Evolutionary conservation across 179 eudicot species (phyloP).

Genomic region (Sideroxylon spinosum): DNA sequence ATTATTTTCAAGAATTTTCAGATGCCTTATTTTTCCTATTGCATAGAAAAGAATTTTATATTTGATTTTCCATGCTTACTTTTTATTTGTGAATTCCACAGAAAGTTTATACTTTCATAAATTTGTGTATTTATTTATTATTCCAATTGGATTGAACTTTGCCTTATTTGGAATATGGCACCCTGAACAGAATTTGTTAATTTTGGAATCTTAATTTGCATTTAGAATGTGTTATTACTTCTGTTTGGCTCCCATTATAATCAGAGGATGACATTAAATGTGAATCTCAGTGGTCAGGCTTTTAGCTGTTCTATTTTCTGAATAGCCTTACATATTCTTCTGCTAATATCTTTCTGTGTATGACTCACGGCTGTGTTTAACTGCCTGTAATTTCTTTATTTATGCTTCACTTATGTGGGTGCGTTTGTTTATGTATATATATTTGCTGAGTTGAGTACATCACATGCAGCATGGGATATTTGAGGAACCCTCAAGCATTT

Average conservation of each 20-base stretch:
- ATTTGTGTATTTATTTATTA: neutral
- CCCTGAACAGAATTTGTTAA: no score
- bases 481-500: constrained; percentile 61
- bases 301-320: neutral
- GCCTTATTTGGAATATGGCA: no score
- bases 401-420: neutral
- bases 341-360: neutral
- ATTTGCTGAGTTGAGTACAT: neutral
- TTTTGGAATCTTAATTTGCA: no score
- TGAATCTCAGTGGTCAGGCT: neutral
- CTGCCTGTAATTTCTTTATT: neutral
- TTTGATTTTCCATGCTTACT: neutral
- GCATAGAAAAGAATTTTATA: neutral
- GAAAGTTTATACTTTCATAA: neutral
- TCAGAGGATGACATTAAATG: neutral
- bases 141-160: no score
- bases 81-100: no score
- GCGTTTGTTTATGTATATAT: neutral
- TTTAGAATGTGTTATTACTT: no score
- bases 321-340: neutral
- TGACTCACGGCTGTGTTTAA: neutral
- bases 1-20: no score
- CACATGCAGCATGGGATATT: constrained; percentile 67
- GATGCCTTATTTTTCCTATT: neutral
- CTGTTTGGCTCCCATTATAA: neutral